Conservation (phyloP, 78 protist genomes). For the Chrysochromulina parva region DNA sequence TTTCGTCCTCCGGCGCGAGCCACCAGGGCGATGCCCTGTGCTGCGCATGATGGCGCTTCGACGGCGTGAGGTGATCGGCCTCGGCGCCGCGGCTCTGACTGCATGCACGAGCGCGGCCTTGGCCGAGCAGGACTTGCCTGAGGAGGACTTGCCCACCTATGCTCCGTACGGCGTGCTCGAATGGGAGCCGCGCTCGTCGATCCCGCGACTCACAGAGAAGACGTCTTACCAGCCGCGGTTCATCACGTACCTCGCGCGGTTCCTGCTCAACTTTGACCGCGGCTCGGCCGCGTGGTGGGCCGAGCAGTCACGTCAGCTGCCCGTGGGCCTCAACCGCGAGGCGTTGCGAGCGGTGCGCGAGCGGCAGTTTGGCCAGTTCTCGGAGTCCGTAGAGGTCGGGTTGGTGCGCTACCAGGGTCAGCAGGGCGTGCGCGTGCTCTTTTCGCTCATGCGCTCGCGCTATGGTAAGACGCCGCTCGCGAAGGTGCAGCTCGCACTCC, state of each 20-base stretch:
- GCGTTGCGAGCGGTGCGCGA: neutral
- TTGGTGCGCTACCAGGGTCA: neutral
- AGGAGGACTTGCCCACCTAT: no score
- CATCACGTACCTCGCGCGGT: slow-evolving; percentile 22
- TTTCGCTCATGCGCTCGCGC: neutral
- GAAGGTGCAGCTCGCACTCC: slow-evolving; percentile 17
- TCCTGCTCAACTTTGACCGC: neutral
- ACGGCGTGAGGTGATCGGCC: no score
- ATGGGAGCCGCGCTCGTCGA: no score
- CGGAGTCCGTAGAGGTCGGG: neutral
- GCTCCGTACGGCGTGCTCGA: no score
- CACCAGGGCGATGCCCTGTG: no score
- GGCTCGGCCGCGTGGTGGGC: neutral
- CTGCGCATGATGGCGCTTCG: no score
- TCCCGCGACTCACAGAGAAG: no score
- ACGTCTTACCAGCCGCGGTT: neutral
- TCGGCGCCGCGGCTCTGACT: no score
- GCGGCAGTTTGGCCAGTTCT: neutral
- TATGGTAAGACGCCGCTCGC: neutral
- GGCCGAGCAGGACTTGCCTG: no score
- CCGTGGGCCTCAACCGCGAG: neutral
- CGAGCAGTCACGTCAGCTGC: no score
- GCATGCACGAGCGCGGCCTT: no score
- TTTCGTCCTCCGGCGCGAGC: no score
- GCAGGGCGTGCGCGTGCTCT: neutral